Base-by-base conservation (phyloP, 345 rosid species). In the Sisymbrium irio region DNA sequence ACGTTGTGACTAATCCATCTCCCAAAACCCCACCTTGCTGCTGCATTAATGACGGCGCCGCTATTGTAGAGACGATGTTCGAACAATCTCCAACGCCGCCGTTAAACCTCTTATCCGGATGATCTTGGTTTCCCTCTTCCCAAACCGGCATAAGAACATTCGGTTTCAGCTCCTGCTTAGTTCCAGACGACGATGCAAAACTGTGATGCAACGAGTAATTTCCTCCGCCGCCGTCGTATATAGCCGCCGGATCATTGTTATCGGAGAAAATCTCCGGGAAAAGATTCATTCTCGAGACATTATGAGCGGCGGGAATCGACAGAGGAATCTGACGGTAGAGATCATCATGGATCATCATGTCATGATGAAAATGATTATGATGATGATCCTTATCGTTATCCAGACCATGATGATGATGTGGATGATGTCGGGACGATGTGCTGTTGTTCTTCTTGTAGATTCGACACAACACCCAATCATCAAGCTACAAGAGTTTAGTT, bases 381-480 rank as follows among this genome's bases (percentile, higher is more conserved):
- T 65, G 30, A 51, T 50, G 65, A 49, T n/a, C n/a, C n/a, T n/a
- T n/a, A n/a, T n/a, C n/a, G n/a, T n/a, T n/a, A n/a, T n/a, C n/a
- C n/a, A n/a, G n/a, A n/a, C n/a, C n/a, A n/a, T n/a, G n/a, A 51
- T 51, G 30, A 49, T 65, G 30, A 51, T 50, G 65, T 37, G 4
- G 61, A 63, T 89, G 90, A 47, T 94, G 88, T 18, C 85, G 81
- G 50, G 93, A 62, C 46, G 80, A 62, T 2, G 84, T 44, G 70
- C 76, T 87, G 10, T 45, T 62, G 75, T 72, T 85, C 73, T 91
- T 94, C 88, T 91, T 82, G 84, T 94, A 94, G 79, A 94, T 89
- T 63, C 98, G 87, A 80, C 97, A 94, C 27, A 94, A 62, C 37
- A 94, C 98, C 97, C 98, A 94, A 79, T 94, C 98, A 64, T 94